Percentiles rank a stretch among this genome's conserved stretches.
These are phyloP conservation scores for Ceriops zippeliana DNA, from an alignment of 345 rosid genomes.

Conservation along the genomic window DNA sequence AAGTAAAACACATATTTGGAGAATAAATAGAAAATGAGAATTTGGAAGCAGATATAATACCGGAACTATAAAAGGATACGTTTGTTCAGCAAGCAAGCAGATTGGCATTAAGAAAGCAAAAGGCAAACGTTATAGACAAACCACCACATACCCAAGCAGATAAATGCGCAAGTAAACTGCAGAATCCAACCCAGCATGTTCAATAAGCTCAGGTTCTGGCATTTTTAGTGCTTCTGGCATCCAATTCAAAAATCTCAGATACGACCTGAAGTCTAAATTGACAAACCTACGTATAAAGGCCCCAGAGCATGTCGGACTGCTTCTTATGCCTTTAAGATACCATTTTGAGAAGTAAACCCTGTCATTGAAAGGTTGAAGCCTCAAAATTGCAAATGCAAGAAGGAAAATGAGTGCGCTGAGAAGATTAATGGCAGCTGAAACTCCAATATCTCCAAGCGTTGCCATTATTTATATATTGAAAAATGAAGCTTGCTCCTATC, in stretches of 20 bases:
- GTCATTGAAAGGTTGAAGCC: conserved; percentile 93
- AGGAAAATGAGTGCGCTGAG: conserved; percentile 70
- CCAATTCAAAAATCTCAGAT: conserved; percentile 79
- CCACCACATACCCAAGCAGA: conserved; percentile 67
- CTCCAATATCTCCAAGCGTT: conserved; percentile 76
- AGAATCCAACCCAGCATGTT: conserved; percentile 96
- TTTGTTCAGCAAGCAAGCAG: too few relatives aligned
- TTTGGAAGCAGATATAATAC: too few relatives aligned
- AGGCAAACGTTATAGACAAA: neutral
- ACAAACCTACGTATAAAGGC: conserved; percentile 56
- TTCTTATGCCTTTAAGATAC: conserved; percentile 81
- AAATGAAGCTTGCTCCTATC: neutral
- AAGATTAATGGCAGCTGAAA: conserved; percentile 74
- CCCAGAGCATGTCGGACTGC: conserved; percentile 58
- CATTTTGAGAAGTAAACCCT: conserved; percentile 95
- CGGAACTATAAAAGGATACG: too few relatives aligned
- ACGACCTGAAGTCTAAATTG: conserved; percentile 65
- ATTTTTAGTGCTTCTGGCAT: conserved; percentile 87
- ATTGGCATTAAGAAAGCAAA: neutral
- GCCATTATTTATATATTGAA: conserved; percentile 50
- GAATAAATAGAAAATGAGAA: too few relatives aligned
- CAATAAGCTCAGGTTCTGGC: conserved; percentile 96
- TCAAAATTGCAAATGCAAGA: conserved; percentile 66
- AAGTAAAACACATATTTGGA: too few relatives aligned
- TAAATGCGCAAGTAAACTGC: conserved; percentile 89